Conservation (phyloP, 768 basidiomycete species). For the Leccinum variicolor region DNA sequence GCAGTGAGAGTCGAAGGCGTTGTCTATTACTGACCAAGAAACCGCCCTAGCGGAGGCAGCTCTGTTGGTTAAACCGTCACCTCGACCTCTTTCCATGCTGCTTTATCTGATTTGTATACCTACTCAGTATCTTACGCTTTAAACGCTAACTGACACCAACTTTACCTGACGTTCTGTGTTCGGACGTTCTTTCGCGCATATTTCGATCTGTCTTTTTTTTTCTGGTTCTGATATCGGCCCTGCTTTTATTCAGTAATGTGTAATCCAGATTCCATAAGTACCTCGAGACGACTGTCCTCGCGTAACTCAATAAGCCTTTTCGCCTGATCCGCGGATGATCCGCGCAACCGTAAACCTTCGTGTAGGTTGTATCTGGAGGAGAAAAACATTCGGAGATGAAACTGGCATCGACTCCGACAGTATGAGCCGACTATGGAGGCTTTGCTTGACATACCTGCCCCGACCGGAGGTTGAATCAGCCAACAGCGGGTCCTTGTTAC, state of each 20-base stretch:
- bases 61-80: slow-evolving; percentile 9
- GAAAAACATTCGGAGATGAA: slow-evolving; percentile 27
- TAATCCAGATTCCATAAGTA: slow-evolving; percentile 4
- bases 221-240: slow-evolving; percentile 1
- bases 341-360: slow-evolving; percentile 25
- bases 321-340: slow-evolving; percentile 24
- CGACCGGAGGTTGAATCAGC: background rate
- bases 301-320: slow-evolving; percentile 13
- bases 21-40: background rate
- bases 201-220: slow-evolving; percentile 3
- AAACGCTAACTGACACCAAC: slow-evolving; percentile 24
- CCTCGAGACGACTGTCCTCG: slow-evolving; percentile 6
- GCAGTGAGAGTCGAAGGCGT: slow-evolving; percentile 1
- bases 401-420: slow-evolving; percentile 23
- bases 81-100: slow-evolving; percentile 5
- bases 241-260: slow-evolving; percentile 9
- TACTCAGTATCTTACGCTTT: slow-evolving; percentile 30
- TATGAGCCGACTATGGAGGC: background rate
- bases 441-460: background rate
- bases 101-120: slow-evolving; percentile 27
- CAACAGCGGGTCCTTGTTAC: background rate
- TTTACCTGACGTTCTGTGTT: slow-evolving; percentile 17
- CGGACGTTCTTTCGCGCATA: slow-evolving; percentile 1
- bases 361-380: background rate
- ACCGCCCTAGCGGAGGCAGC: background rate